phyloP scores from a whole-genome alignment of 495 filamentous ascomycete genomes.

The Achaetomiella virescens region DNA sequence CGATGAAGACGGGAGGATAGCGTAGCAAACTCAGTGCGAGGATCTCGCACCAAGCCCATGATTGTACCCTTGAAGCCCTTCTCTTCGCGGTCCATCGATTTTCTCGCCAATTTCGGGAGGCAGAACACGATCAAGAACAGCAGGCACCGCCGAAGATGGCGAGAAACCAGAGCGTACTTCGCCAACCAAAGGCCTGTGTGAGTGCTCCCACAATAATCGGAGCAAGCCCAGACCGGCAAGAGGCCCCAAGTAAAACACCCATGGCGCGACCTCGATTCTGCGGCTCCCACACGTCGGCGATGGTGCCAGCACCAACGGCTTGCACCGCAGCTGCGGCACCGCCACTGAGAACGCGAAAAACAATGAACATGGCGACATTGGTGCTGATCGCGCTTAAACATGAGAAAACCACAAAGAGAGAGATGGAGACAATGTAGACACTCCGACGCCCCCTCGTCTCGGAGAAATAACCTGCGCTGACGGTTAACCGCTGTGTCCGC shows the following conservation, averaged over 20 bases:
- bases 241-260: slow-evolving; percentile 86
- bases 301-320: slow-evolving; percentile 86
- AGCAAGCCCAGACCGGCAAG: slow-evolving; percentile 71
- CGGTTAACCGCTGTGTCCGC: background rate
- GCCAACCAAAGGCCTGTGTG: slow-evolving; percentile 66
- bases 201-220: slow-evolving; percentile 84
- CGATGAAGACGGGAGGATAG: slow-evolving; percentile 72
- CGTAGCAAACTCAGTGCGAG: slow-evolving; percentile 68
- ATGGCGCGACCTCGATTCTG: slow-evolving; percentile 80
- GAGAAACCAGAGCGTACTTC: slow-evolving; percentile 83
- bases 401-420: slow-evolving; percentile 70
- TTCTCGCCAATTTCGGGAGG: slow-evolving; percentile 65
- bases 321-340: slow-evolving; percentile 84
- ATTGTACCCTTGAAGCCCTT: slow-evolving; percentile 57
- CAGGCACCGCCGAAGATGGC: slow-evolving; percentile 64
- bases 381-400: slow-evolving; percentile 65
- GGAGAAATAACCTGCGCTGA: slow-evolving; percentile 63
- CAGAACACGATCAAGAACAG: slow-evolving; percentile 61
- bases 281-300: slow-evolving; percentile 86
- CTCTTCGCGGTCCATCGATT: slow-evolving; percentile 51
- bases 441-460: slow-evolving; percentile 75
- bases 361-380: slow-evolving; percentile 77
- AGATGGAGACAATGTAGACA: slow-evolving; percentile 80
- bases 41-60: slow-evolving; percentile 77
- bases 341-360: slow-evolving; percentile 75